Percentiles rank a stretch among this genome's conserved stretches.
Evolutionary conservation across 371 early-diverging fungal genomes (phyloP).

Genomic region (Parasitella parasitica): DNA sequence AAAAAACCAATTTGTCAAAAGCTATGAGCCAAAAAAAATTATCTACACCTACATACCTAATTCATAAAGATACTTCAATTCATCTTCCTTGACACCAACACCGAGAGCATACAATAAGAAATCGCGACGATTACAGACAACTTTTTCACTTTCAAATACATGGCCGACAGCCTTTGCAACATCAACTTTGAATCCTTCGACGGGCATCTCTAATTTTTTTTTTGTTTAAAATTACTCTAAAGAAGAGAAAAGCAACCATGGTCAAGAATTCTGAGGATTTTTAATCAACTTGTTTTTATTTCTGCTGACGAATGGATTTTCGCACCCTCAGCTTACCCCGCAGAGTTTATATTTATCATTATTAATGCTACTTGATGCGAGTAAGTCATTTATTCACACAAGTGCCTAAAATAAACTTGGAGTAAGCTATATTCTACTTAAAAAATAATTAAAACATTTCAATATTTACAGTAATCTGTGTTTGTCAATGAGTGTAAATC

Average conservation of each 20-base stretch:
- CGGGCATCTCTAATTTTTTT: conserved; percentile 22
- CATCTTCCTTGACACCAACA: conserved; percentile 60
- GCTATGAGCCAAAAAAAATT: not conserved
- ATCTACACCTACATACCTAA: conserved; percentile 37
- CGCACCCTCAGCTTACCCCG: conserved; percentile 11
- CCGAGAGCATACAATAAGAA: conserved; percentile 71
- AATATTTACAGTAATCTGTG: too few relatives aligned
- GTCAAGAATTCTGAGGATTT: not conserved
- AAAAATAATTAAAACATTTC: too few relatives aligned
- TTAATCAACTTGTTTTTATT: not conserved
- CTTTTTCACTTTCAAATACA: conserved; percentile 23
- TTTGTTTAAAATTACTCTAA: not conserved
- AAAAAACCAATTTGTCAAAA: not conserved
- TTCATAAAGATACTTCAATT: conserved; percentile 70
- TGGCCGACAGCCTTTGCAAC: conserved; percentile 31
- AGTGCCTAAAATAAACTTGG: not conserved
- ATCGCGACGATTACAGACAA: conserved; percentile 67
- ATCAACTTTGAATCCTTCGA: conserved; percentile 34
- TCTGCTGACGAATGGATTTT: conserved; percentile 21
- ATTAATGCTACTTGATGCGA: not conserved
- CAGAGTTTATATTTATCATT: not conserved
- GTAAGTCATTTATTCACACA: not conserved
- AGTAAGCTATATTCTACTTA: too few relatives aligned
- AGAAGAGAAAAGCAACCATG: not conserved
- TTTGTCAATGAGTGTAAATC: too few relatives aligned